Percentiles rank a stretch among this genome's conserved stretches.
Evolutionary conservation across 495 filamentous ascomycete species (phyloP).

Genomic region (Xeromyces bisporus): DNA sequence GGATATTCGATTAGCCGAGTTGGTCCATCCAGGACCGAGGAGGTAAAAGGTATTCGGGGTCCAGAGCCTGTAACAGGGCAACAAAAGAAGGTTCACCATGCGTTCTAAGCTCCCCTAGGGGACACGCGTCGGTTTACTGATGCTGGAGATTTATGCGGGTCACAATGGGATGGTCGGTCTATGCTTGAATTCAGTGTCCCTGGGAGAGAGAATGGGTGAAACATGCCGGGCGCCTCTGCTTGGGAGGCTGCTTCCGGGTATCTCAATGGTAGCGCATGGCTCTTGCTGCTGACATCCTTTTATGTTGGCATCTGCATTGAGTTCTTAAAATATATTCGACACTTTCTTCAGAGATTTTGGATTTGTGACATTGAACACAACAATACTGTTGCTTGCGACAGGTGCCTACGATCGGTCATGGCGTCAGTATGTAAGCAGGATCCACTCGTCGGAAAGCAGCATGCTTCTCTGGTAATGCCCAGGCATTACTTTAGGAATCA

Average conservation of each 20-base stretch:
- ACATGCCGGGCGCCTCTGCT: constrained; percentile 16
- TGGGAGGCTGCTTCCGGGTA: constrained; percentile 14
- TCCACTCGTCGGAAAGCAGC: constrained; percentile 37
- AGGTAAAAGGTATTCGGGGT: constrained; percentile 22
- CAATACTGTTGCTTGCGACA: constrained; percentile 6
- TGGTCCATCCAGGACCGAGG: constrained; percentile 11
- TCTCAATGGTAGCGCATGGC: constrained; percentile 7
- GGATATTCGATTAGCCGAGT: constrained; percentile 18
- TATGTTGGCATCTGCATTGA: too few relatives aligned
- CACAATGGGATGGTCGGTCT: constrained; percentile 19
- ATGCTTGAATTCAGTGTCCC: constrained; percentile 11
- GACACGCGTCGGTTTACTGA: constrained; percentile 28
- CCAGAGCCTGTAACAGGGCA: constrained; percentile 19
- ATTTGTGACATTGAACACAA: constrained; percentile 22
- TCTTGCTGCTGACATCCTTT: too few relatives aligned
- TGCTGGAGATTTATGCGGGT: constrained; percentile 29
- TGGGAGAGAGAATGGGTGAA: constrained; percentile 21
- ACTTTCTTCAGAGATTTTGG: constrained; percentile 10
- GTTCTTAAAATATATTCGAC: too few relatives aligned
- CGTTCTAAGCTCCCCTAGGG: constrained; percentile 17
- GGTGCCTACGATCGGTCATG: constrained; percentile 23
- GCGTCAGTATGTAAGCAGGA: constrained; percentile 10
- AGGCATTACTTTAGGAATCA: constrained; percentile 11
- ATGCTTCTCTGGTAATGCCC: constrained; percentile 12
- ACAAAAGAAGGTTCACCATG: constrained; percentile 31